Evolutionary conservation across 352 stramenopile species (phyloP).

Genomic region (Globisporangium recalcitrans): DNA sequence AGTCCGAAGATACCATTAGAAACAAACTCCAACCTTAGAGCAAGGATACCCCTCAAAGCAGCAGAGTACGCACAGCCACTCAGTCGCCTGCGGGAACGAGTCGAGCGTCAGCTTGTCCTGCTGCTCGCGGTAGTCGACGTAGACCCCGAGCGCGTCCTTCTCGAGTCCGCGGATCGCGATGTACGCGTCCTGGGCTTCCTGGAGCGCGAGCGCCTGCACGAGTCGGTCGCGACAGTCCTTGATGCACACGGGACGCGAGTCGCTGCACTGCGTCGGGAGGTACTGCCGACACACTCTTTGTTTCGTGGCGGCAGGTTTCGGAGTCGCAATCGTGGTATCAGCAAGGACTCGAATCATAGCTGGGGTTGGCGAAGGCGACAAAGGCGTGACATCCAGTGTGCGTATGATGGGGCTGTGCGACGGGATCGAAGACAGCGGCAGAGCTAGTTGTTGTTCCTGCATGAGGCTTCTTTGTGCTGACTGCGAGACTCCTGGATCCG

Average conservation of each 20-base stretch:
- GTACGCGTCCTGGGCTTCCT: slow-evolving; percentile 11
- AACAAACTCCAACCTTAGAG: background rate
- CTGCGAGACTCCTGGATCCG: background rate
- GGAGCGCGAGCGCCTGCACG: slow-evolving; percentile 13
- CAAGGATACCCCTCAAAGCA: background rate
- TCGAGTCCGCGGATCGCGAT: background rate
- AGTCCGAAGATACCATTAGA: background rate
- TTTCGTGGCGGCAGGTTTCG: background rate
- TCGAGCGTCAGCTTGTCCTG: slow-evolving; percentile 4
- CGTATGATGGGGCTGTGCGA: background rate
- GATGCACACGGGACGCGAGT: slow-evolving; percentile 11
- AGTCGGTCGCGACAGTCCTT: slow-evolving; percentile 10
- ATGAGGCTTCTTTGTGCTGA: background rate
- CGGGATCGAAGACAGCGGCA: background rate
- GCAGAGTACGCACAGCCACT: slow-evolving; percentile 4
- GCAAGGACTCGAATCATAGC: background rate
- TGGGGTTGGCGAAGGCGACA: background rate
- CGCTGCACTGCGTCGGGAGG: slow-evolving; percentile 10
- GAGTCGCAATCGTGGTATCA: background rate
- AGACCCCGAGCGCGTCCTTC: slow-evolving; percentile 5
- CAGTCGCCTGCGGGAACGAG: slow-evolving; percentile 1
- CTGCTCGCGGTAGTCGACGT: slow-evolving; percentile 7
- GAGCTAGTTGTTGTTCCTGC: background rate
- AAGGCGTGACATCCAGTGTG: background rate
- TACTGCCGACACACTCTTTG: background rate